phyloP scores from a whole-genome alignment of 257 asterid genomes.

The Solanum neorickii region DNA sequence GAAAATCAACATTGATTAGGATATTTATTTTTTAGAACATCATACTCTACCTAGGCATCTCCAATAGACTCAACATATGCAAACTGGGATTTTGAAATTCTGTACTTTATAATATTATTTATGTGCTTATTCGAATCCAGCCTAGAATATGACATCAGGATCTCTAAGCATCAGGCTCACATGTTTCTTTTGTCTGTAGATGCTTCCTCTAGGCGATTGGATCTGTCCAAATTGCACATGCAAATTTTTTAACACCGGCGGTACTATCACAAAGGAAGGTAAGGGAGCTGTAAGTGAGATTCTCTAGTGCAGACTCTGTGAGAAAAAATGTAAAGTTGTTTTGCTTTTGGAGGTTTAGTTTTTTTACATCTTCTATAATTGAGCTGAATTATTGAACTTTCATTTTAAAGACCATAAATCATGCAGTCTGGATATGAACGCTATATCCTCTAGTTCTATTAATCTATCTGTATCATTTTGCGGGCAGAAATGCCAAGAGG shows the following conservation, averaged over 20 bases:
- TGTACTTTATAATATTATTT: not conserved
- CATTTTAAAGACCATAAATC: conserved; percentile 56
- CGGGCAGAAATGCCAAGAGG: conserved; percentile 81
- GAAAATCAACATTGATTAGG: not conserved
- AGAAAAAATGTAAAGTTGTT: conserved; percentile 53
- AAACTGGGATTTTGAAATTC: not conserved
- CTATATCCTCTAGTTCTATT: conserved; percentile 27
- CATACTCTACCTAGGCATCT: not conserved
- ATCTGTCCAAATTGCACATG: conserved; percentile 83
- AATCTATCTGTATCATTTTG: conserved; percentile 38
- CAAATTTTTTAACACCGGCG: conserved; percentile 52
- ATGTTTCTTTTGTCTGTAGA: conserved; percentile 30
- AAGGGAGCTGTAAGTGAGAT: conserved; percentile 27
- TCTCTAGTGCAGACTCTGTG: conserved; percentile 54
- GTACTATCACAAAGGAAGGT: conserved; percentile 22
- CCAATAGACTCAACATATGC: not conserved
- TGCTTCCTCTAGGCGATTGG: conserved; percentile 87
- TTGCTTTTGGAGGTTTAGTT: conserved; percentile 2
- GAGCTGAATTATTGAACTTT: conserved; percentile 5
- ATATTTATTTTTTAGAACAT: not conserved
- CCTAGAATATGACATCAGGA: not conserved
- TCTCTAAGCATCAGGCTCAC: not conserved
- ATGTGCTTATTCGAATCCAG: not conserved
- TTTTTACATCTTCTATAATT: not conserved
- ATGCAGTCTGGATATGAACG: conserved; percentile 36